Evolutionary conservation across 148 eudicot species (phyloP).

Genomic region (Persicaria tinctoria): DNA sequence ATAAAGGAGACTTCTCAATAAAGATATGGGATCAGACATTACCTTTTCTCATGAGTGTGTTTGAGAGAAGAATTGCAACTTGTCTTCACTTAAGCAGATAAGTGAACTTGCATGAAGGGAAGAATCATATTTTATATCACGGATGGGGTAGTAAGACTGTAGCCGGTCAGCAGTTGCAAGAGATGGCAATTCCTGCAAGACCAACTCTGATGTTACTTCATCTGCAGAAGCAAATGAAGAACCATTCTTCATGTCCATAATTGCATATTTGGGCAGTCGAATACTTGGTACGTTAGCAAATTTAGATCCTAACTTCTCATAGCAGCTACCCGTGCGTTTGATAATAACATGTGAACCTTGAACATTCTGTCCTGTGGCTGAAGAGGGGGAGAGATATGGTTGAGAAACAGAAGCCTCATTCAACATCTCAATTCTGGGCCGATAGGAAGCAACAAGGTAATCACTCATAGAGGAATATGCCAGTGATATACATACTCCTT

Average conservation of each 20-base stretch:
- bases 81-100: constrained; percentile 35
- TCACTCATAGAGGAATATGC: constrained; percentile 49
- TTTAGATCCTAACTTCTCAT: constrained; percentile 39
- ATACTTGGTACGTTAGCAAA: constrained; percentile 47
- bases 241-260: constrained; percentile 29
- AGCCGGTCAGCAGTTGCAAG: constrained; percentile 36
- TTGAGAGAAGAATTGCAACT: constrained; percentile 30
- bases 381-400: constrained; percentile 27
- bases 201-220: constrained; percentile 46
- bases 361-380: constrained; percentile 37
- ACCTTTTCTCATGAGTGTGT: constrained; percentile 23
- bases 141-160: constrained; percentile 38
- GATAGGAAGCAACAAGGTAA: constrained; percentile 67
- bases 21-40: not conserved
- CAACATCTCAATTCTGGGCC: constrained; percentile 63
- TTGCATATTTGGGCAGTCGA: constrained; percentile 70
- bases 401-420: constrained; percentile 36
- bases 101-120: constrained; percentile 20
- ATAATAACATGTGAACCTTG: constrained; percentile 54
- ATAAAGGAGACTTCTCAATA: not conserved
- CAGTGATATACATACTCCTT: constrained; percentile 86
- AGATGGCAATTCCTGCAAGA: constrained; percentile 60
- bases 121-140: constrained; percentile 37
- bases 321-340: constrained; percentile 33
- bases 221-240: constrained; percentile 57